Evolutionary conservation across 2,329 filamentous ascomycete species (phyloP).

Genomic region (Fusarium torulosum): DNA sequence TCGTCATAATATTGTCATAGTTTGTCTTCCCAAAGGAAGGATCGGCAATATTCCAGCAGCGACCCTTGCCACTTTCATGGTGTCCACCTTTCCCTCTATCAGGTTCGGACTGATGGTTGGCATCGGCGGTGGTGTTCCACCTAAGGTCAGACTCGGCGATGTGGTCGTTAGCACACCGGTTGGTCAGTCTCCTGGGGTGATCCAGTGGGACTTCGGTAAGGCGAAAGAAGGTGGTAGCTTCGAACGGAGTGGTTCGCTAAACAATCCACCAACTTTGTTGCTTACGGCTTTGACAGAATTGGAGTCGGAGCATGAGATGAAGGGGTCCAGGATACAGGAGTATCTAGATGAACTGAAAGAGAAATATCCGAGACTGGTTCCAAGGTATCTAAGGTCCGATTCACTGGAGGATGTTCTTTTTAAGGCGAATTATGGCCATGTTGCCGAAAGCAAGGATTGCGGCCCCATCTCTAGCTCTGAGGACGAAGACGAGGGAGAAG

Average conservation of each 20-base stretch:
- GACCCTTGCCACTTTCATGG: background rate
- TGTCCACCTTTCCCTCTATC: constrained; percentile 9
- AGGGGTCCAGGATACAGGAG: constrained; percentile 6
- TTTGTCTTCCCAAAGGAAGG: background rate
- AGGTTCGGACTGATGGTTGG: constrained; percentile 19
- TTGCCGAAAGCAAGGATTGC: too few relatives aligned
- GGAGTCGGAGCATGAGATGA: constrained; percentile 10
- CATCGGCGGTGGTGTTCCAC: constrained; percentile 19
- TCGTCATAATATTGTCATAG: constrained; percentile 8
- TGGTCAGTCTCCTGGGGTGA: constrained; percentile 1
- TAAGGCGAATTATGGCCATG: too few relatives aligned
- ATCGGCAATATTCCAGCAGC: background rate
- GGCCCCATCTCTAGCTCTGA: too few relatives aligned
- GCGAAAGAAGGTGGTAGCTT: constrained; percentile 1
- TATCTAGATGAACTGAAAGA: constrained; percentile 1
- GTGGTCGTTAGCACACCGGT: constrained; percentile 16
- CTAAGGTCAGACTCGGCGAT: constrained; percentile 21
- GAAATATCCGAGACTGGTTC: constrained; percentile 10
- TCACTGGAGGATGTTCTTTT: background rate
- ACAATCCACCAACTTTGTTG: constrained; percentile 4
- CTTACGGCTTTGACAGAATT: constrained; percentile 11
- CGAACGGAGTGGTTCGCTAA: constrained; percentile 10
- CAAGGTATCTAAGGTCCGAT: constrained; percentile 8
- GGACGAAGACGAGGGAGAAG: too few relatives aligned
- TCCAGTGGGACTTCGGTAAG: constrained; percentile 27